Base-by-base conservation (phyloP, 2,329 filamentous ascomycete species). In the Fusarium multiceps region DNA sequence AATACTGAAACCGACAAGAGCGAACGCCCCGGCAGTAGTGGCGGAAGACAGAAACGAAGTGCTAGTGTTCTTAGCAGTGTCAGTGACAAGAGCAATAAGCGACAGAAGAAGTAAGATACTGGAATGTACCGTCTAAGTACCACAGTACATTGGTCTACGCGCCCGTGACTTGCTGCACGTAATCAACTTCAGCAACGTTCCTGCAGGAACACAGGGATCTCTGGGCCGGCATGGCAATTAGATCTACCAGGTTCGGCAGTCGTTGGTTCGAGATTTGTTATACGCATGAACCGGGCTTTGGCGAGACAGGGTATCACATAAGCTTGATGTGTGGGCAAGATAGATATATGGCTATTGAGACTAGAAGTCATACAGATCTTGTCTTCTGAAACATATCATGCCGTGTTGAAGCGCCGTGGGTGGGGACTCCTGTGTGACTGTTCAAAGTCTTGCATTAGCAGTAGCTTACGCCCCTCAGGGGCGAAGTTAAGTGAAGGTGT, bases 31-130 rank as follows among this genome's bases (percentile, higher is more conserved):
- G 77, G 76, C 16, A 83, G 80, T 66, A 83, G 82, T 66, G 76
- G 80, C 43, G 78, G 77, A 11, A 73, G 80, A 1, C 90, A 92
- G 69, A 97, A 97, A 82, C 87, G 93, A 63, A 96, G 93, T 77
- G 93, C 93, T 2, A 97, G 93, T 78, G 92, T 94, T 32, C 78
- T 97, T 55, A 95, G 92, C 78, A 83, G 85, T 18, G 82, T 82
- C 8, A 93, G 91, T 77, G 90, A 93, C 63, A 88, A 87, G 79
- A 88, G 85, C 71, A 74, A 80, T 6, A 89, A 89, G 77, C 82
- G 86, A 64, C 84, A 85, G 72, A 88, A 87, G 81, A 89, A 88
- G 68, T 79, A 73, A 68, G 43, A 41, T 16, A 23, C 16, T 40
- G 16, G 4, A 20, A 56, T 50, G 73, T 74, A 71, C 54, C 58